Evolutionary conservation across 495 filamentous ascomycete species (phyloP).

Genomic region (Penicillium riverlandense): DNA sequence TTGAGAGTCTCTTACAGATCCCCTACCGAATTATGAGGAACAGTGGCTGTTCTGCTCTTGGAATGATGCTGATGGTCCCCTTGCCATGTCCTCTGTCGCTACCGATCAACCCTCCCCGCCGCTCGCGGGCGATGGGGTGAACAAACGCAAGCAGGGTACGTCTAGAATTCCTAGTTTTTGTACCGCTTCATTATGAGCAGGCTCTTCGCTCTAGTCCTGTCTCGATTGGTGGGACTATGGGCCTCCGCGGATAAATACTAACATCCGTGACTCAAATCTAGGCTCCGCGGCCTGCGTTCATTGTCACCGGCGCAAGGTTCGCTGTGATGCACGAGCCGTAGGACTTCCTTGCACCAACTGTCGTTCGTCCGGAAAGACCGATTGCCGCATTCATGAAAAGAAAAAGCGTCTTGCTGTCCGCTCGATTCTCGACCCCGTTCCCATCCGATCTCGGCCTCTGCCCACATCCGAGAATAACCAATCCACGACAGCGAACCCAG

Average conservation of each 20-base stretch:
- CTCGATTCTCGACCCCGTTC: slow-evolving; percentile 41
- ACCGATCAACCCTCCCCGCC: slow-evolving; percentile 21
- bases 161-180: not conserved
- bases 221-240: not conserved
- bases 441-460: slow-evolving; percentile 39
- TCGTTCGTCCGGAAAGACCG: slow-evolving; percentile 35
- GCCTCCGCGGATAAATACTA: too few species aligned
- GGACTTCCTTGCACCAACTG: slow-evolving; percentile 42
- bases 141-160: slow-evolving; percentile 31
- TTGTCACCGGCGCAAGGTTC: slow-evolving; percentile 44
- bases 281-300: slow-evolving; percentile 40
- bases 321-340: slow-evolving; percentile 40
- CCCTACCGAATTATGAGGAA: slow-evolving; percentile 13
- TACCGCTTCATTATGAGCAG: too few species aligned
- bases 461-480: slow-evolving; percentile 20
- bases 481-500: slow-evolving; percentile 15
- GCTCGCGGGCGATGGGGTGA: slow-evolving; percentile 23
- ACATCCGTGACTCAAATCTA: slow-evolving; percentile 15
- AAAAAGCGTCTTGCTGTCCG: slow-evolving; percentile 39
- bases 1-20: slow-evolving; percentile 7
- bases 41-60: slow-evolving; percentile 15
- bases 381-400: slow-evolving; percentile 44
- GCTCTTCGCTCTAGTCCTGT: too few species aligned
- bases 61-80: slow-evolving; percentile 25
- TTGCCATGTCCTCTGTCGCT: slow-evolving; percentile 25